Conservation (phyloP, 345 rosid species). For the Ailanthus altissimus region DNA sequence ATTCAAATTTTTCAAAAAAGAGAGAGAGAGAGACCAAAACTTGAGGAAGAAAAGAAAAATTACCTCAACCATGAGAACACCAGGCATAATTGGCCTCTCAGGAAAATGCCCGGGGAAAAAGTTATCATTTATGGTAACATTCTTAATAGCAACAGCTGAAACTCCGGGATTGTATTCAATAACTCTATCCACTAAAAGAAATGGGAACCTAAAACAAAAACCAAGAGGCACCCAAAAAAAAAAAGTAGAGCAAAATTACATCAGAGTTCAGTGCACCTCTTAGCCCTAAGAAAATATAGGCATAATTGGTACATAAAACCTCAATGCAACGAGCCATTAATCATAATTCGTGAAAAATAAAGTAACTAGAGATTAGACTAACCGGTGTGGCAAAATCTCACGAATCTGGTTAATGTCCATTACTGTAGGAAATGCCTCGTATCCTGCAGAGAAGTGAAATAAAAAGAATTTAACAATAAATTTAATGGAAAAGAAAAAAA, state of each 20-base stretch:
- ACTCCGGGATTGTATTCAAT: slow-evolving; percentile 92
- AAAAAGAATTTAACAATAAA: background rate
- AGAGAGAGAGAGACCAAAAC: too few relatives aligned
- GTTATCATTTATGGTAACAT: slow-evolving; percentile 96
- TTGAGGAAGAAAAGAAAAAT: background rate
- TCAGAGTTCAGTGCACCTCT: background rate
- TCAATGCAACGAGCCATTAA: background rate
- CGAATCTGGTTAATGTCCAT: slow-evolving; percentile 90
- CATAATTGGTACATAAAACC: too few relatives aligned
- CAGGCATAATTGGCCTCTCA: slow-evolving; percentile 98
- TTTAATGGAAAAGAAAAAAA: background rate
- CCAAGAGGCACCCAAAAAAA: background rate
- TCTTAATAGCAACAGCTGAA: slow-evolving; percentile 93
- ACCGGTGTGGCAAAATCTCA: slow-evolving; percentile 94
- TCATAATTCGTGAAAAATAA: background rate
- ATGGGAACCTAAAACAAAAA: slow-evolving; percentile 68
- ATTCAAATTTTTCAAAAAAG: background rate
- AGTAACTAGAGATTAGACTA: background rate
- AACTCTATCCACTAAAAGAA: slow-evolving; percentile 96
- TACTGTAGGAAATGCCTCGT: slow-evolving; percentile 71
- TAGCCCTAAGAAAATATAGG: background rate
- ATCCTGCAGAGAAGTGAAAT: slow-evolving; percentile 35
- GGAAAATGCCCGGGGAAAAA: slow-evolving; percentile 99
- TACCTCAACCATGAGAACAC: slow-evolving; percentile 99
- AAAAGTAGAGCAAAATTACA: background rate